Percentiles rank a stretch among this genome's conserved stretches.
These are phyloP conservation scores for Hirsutella rhossiliensis DNA, from an alignment of 2,329 filamentous ascomycete species.

Conservation along the genomic window DNA sequence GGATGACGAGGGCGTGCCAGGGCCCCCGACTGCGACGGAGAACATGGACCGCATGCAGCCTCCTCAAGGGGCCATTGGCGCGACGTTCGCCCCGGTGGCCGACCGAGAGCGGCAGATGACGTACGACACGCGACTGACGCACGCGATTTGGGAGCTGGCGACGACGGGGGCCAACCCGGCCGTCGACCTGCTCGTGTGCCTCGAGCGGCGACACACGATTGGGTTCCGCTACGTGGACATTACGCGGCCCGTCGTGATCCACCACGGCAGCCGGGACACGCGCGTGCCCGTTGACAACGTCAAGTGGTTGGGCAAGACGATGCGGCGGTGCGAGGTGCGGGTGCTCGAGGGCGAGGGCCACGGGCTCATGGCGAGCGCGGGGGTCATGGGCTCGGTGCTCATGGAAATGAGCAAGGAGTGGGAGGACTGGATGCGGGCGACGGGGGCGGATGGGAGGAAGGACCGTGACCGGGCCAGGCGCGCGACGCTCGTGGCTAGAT, in stretches of 20 bases:
- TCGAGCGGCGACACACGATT: constrained; percentile 82
- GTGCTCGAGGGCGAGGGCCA: constrained; percentile 88
- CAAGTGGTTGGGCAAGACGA: constrained; percentile 84
- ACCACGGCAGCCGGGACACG: constrained; percentile 83
- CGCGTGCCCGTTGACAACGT: constrained; percentile 93
- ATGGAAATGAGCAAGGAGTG: constrained; percentile 92
- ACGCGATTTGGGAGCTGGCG: constrained; percentile 88
- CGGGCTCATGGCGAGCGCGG: constrained; percentile 87
- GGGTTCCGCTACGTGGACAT: constrained; percentile 97
- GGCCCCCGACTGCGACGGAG: constrained; percentile 24
- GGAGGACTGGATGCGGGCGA: constrained; percentile 70
- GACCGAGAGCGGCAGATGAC: constrained; percentile 60
- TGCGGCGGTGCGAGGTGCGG: constrained; percentile 85
- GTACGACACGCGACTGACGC: constrained; percentile 79
- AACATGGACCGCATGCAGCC: constrained; percentile 36
- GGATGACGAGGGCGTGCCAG: constrained; percentile 10
- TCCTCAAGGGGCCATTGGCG: constrained; percentile 12
- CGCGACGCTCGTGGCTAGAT: constrained; percentile 5
- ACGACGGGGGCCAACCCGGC: constrained; percentile 89
- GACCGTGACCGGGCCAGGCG: constrained; percentile 20
- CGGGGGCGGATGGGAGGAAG: constrained; percentile 26
- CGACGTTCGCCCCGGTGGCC: constrained; percentile 43
- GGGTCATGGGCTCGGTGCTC: constrained; percentile 86
- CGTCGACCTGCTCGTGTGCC: constrained; percentile 81
- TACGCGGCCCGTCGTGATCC: constrained; percentile 79